Base-by-base conservation (phyloP, 1,284 basidiomycete genomes). In the Tilletia setariae region DNA sequence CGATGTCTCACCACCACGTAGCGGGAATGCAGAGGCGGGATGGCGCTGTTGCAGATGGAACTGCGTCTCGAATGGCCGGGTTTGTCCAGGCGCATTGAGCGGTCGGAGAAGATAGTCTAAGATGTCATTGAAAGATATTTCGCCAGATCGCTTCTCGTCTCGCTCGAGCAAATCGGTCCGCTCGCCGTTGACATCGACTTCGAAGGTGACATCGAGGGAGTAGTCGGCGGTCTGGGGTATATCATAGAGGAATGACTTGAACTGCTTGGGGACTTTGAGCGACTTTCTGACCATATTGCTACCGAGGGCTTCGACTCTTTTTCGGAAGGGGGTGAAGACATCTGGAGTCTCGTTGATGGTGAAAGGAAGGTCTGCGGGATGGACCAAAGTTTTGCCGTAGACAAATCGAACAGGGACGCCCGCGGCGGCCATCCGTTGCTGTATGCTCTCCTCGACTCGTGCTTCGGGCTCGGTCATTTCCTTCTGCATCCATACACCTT, bases 301-400 rank as follows among this genome's bases (percentile, higher is more conserved):
- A 0, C 83, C 84, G 8, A 79, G 68, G n/a, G 85, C 83, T 69
- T 86, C 86, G 42, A 86, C 84, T 46, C 80, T 78, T 70, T 85
- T 85, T 21, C 86, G 76, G 76, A 86, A 86, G 2, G 81, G 81
- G 0, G 86, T 86, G 67, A 85, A 86, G 44, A 86, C 84, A 71
- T 86, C 85, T 1, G 86, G 85, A 4, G 83, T 85, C 25, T 84
- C 70, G 7, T 68, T 74, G 35, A 83, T 72, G 2, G 82, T 63
- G 75, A 86, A 86, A 0, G 86, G 86, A 19, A 86, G 78, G 47
- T 85, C 84, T 13, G 78, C 73, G 2, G 81, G 78, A 63, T 85
- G 84, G 56, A 79, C 72, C 49, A 79, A 68, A 23, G 78, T 78
- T 63, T 79, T 79, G 66, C 73, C 74, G 53, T 78, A 63, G 28